phyloP scores from a whole-genome alignment of 176 grass and related monocot species.

The Musa beccarii region DNA sequence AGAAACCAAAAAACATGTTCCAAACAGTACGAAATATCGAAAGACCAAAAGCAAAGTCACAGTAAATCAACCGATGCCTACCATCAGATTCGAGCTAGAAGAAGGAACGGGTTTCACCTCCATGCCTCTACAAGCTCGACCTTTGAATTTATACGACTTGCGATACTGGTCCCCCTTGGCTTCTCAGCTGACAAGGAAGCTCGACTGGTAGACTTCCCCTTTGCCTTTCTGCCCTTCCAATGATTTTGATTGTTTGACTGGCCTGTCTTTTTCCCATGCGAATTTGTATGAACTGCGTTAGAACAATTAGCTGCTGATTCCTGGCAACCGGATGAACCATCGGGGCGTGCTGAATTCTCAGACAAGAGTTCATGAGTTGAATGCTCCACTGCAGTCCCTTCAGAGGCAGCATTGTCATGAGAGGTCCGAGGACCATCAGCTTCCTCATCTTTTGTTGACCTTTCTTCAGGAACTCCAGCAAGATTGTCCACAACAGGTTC shows the following conservation, averaged over 20 bases:
- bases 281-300: slow-evolving; percentile 19
- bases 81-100: neutral
- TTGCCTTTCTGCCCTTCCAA: slow-evolving; percentile 50
- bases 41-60: neutral
- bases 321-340: slow-evolving; percentile 29
- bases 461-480: slow-evolving; percentile 22
- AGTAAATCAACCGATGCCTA: neutral
- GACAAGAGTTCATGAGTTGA: slow-evolving; percentile 6
- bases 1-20: neutral
- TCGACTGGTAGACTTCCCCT: slow-evolving; percentile 31
- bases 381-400: slow-evolving; percentile 1
- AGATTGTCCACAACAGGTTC: slow-evolving; percentile 39
- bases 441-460: slow-evolving; percentile 8
- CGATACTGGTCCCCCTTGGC: slow-evolving; percentile 54
- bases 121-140: slow-evolving; percentile 75
- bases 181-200: slow-evolving; percentile 37
- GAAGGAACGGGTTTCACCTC: slow-evolving; percentile 38
- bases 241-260: slow-evolving; percentile 27
- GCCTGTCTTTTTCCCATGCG: slow-evolving; percentile 31
- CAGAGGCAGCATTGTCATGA: slow-evolving; percentile 9
- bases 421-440: neutral
- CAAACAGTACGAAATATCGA: neutral
- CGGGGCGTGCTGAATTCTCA: slow-evolving; percentile 7
- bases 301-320: slow-evolving; percentile 33
- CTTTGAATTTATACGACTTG: slow-evolving; percentile 79